A percentile compares a stretch with the other conserved stretches of the same genome.
These are phyloP conservation scores for Croton setiger DNA, from an alignment of 441 rosid genomes.

Conservation along the genomic window DNA sequence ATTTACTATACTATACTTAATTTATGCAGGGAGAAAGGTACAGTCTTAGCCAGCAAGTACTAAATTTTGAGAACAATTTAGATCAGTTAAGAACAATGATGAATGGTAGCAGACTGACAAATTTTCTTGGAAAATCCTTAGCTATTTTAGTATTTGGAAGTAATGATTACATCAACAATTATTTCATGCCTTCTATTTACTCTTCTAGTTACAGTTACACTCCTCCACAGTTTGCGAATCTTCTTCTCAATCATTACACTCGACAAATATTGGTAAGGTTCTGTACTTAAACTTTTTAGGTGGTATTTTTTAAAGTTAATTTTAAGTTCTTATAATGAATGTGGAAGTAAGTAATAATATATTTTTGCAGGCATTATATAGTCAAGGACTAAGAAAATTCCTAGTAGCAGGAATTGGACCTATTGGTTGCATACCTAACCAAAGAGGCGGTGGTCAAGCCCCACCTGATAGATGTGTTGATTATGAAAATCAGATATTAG, in stretches of 20 bases:
- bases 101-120: conserved; percentile 35
- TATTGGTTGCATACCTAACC: conserved; percentile 83
- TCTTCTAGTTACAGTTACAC: conserved; percentile 47
- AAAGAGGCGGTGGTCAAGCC: conserved; percentile 45
- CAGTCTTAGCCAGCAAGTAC: conserved; percentile 61
- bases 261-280: conserved; percentile 52
- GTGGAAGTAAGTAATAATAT: too few relatives aligned
- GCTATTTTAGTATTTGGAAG: conserved; percentile 73
- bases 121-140: conserved; percentile 50
- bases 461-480: conserved; percentile 65
- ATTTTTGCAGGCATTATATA: conserved; percentile 51
- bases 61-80: conserved; percentile 61
- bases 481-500: conserved; percentile 62
- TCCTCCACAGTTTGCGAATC: conserved; percentile 58
- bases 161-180: conserved; percentile 92
- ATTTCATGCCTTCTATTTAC: conserved; percentile 65
- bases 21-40: conserved; percentile 65
- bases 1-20: too few relatives aligned
- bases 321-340: too few relatives aligned
- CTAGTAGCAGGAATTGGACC: conserved; percentile 64
- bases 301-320: too few relatives aligned
- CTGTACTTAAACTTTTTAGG: too few relatives aligned
- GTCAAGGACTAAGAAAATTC: conserved; percentile 65
- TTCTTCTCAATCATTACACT: conserved; percentile 58
- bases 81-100: conserved; percentile 46